Percentiles rank a stretch among this genome's conserved stretches.
These are phyloP conservation scores for Sparassis latifolia DNA, from an alignment of 1,284 basidiomycete genomes.

Conservation along the genomic window DNA sequence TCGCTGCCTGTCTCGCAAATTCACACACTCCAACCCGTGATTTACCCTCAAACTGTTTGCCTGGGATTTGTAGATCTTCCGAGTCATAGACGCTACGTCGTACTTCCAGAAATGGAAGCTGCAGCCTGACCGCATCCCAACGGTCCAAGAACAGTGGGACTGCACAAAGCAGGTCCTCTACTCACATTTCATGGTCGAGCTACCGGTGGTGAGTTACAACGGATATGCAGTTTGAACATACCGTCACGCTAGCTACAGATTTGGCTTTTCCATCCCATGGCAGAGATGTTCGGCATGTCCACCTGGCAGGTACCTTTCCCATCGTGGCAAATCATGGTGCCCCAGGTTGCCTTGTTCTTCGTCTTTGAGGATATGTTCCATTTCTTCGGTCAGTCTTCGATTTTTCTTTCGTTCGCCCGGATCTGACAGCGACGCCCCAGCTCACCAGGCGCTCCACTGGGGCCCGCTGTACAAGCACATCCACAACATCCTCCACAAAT, in stretches of 20 bases:
- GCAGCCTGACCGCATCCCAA: constrained; percentile 82
- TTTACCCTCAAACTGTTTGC: too few relatives aligned
- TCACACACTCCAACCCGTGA: too few relatives aligned
- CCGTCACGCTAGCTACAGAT: constrained; percentile 46
- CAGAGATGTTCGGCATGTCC: constrained; percentile 84
- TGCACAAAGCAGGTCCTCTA: constrained; percentile 94
- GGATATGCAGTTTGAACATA: neutral
- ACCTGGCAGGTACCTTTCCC: constrained; percentile 96
- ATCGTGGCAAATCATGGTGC: constrained; percentile 56
- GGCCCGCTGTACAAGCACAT: constrained; percentile 94
- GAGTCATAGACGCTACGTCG: constrained; percentile 92
- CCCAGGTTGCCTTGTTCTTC: constrained; percentile 89
- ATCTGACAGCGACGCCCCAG: constrained; percentile 28
- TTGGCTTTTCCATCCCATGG: constrained; percentile 94
- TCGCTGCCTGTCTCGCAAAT: neutral
- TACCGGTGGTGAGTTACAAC: constrained; percentile 62
- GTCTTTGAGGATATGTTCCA: constrained; percentile 96
- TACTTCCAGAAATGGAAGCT: constrained; percentile 96
- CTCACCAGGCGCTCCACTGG: constrained; percentile 88
- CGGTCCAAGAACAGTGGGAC: constrained; percentile 85
- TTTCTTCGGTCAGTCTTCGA: constrained; percentile 41
- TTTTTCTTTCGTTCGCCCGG: neutral
- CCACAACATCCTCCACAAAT: constrained; percentile 98
- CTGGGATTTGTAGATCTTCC: constrained; percentile 50
- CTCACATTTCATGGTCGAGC: constrained; percentile 94